Evolutionary conservation across 2,329 filamentous ascomycete genomes (phyloP).

Genomic region (Cryphonectria naterciae): DNA sequence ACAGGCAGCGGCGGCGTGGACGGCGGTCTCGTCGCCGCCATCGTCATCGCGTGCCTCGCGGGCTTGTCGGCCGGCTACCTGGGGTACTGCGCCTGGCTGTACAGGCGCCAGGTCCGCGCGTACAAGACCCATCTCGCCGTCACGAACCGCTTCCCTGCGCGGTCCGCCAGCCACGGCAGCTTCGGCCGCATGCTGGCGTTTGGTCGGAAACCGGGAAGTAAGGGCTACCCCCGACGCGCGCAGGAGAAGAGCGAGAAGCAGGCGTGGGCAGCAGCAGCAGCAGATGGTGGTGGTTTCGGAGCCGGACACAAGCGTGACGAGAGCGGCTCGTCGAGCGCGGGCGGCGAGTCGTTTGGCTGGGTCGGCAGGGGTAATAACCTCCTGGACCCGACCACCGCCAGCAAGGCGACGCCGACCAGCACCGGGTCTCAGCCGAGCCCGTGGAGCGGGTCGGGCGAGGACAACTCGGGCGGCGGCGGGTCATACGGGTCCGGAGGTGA

Average conservation of each 20-base stretch:
- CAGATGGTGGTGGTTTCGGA: not conserved
- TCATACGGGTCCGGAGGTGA: slow-evolving; percentile 34
- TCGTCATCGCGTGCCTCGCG: slow-evolving; percentile 67
- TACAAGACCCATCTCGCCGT: slow-evolving; percentile 73
- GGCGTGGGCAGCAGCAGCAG: slow-evolving; percentile 17
- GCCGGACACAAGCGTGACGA: slow-evolving; percentile 21
- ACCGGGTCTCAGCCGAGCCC: slow-evolving; percentile 21
- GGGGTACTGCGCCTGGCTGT: slow-evolving; percentile 74
- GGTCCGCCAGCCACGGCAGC: slow-evolving; percentile 43
- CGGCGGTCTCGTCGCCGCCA: slow-evolving; percentile 49
- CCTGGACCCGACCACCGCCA: slow-evolving; percentile 31
- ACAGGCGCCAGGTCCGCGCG: slow-evolving; percentile 69
- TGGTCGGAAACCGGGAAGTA: slow-evolving; percentile 32
- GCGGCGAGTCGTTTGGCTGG: slow-evolving; percentile 31
- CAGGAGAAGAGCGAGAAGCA: slow-evolving; percentile 16
- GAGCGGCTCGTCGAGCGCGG: slow-evolving; percentile 26
- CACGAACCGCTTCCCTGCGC: slow-evolving; percentile 53
- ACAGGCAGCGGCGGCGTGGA: not conserved
- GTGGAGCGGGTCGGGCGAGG: slow-evolving; percentile 20
- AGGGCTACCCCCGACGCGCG: not conserved
- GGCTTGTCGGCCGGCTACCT: slow-evolving; percentile 66
- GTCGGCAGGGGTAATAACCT: slow-evolving; percentile 33
- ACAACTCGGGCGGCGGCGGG: slow-evolving; percentile 24
- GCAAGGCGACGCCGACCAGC: slow-evolving; percentile 30
- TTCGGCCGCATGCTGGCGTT: slow-evolving; percentile 38